Evolutionary conservation across 2,329 filamentous ascomycete genomes (phyloP), one percentile per base, ranked within the genome.

Genomic region (Penicillium crustosum): DNA sequence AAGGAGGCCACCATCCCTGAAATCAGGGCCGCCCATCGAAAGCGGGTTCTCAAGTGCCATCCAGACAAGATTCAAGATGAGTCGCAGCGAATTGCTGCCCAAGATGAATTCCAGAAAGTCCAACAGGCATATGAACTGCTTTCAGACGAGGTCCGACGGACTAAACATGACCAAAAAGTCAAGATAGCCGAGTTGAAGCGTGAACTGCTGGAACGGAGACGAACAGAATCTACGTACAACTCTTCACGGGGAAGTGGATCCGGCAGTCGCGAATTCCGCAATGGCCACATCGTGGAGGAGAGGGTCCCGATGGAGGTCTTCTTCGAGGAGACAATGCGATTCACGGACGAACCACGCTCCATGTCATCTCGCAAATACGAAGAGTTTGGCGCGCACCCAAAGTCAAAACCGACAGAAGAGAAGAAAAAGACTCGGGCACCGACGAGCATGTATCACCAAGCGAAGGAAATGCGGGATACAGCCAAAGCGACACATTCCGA

Each of bases 91-190:
- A 85, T 86, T 58, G 79, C 86, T 66, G 95, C 93, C 74, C 86
- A 90, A 67, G 88, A 91, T 66, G 88, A 96, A 75, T 99, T 97
- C 70, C 92, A 97, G 76, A 87, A 86, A 72, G 90, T 97, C 35
- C 93, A 97, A 74, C 86, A 93, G 68, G 93, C 94, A 50, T 99
- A 96, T 76, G 94, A 97, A 76, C 81, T 94, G 31, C 84, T 99
- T 60, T 90, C 86, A 69, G 88, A 97, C 71, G 89, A 93, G 29
- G 81, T 79, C 7, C 86, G 88, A 71, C 82, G 91, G 59, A 76
- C 80, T 58, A 86, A 87, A 65, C 96, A 97, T 74, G 91, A 97
- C 75, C 86, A 91, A 52, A 83, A 88, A 70, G 81, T 89, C 61
- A 86, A 82, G 67, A 75, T 93, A 61, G 85, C 84, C 50, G 85